These are phyloP conservation scores for Fusarium avenaceum DNA, from an alignment of 2,329 filamentous ascomycete species.

Conservation along the genomic window DNA sequence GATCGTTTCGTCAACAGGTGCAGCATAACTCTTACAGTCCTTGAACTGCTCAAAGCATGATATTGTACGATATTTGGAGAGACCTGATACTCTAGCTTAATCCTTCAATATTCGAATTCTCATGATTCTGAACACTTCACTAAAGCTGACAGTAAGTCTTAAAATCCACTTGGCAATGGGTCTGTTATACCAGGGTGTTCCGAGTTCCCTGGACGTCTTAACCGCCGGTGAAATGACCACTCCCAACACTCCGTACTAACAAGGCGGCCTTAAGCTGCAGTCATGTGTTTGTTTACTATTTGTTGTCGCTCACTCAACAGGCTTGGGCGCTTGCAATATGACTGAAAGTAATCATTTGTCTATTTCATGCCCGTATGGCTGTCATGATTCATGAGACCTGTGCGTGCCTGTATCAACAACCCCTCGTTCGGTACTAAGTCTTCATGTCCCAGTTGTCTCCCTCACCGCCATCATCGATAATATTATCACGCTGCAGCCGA, in stretches of 20 bases:
- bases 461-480: constrained; percentile 37
- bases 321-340: constrained; percentile 22
- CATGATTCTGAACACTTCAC: neutral
- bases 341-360: constrained; percentile 20
- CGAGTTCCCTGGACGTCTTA: constrained; percentile 11
- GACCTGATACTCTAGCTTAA: neutral
- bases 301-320: neutral
- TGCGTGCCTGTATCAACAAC: neutral
- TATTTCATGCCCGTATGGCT: constrained; percentile 35
- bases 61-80: constrained; percentile 1
- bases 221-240: constrained; percentile 11
- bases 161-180: neutral
- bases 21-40: neutral
- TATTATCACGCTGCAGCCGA: constrained; percentile 23
- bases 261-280: constrained; percentile 7
- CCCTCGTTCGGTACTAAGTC: constrained; percentile 18
- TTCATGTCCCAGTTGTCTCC: neutral
- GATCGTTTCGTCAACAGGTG: constrained; percentile 24
- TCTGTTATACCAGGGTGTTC: constrained; percentile 2
- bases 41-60: neutral
- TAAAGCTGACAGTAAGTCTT: neutral
- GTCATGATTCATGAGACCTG: constrained; percentile 11
- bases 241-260: constrained; percentile 2
- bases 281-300: constrained; percentile 1
- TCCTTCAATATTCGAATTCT: neutral